Evolutionary conservation across 495 filamentous ascomycete species (phyloP).

Genomic region (Extremus antarcticus): DNA sequence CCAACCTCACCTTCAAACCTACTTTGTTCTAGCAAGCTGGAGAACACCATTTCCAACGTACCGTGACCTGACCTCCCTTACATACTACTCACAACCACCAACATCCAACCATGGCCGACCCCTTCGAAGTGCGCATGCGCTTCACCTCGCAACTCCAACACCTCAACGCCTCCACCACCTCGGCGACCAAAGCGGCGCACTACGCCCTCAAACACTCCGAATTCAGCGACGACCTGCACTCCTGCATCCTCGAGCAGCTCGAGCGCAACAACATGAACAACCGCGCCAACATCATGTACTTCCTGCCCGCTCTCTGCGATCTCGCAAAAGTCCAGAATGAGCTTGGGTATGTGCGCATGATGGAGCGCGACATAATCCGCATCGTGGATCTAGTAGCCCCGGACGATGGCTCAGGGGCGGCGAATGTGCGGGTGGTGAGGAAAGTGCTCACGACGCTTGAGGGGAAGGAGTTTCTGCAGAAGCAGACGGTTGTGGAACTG

Average conservation of each 20-base stretch:
- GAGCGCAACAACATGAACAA: conserved; percentile 94
- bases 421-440: conserved; percentile 86
- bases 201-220: conserved; percentile 90
- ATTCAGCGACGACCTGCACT: conserved; percentile 92
- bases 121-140: conserved; percentile 95
- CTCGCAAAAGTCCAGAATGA: conserved; percentile 55
- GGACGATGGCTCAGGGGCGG: conserved; percentile 76
- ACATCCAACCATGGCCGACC: conserved; percentile 59
- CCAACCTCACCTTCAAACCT: no score
- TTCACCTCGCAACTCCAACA: conserved; percentile 82
- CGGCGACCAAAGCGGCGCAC: conserved; percentile 81
- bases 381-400: conserved; percentile 85
- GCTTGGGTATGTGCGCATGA: conserved; percentile 66
- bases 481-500: conserved; percentile 62
- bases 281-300: conserved; percentile 97
- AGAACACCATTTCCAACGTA: no score
- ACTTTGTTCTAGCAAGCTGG: no score
- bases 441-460: conserved; percentile 58
- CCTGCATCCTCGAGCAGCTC: conserved; percentile 90
- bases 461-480: conserved; percentile 52
- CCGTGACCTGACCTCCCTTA: background rate
- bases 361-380: conserved; percentile 80
- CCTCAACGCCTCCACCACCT: conserved; percentile 78
- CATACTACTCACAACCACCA: background rate
- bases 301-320: conserved; percentile 90